Percentiles rank a stretch among this genome's conserved stretches.
Evolutionary conservation across 371 early-diverging fungal genomes (phyloP).

Genomic region (Mucor ambiguus): DNA sequence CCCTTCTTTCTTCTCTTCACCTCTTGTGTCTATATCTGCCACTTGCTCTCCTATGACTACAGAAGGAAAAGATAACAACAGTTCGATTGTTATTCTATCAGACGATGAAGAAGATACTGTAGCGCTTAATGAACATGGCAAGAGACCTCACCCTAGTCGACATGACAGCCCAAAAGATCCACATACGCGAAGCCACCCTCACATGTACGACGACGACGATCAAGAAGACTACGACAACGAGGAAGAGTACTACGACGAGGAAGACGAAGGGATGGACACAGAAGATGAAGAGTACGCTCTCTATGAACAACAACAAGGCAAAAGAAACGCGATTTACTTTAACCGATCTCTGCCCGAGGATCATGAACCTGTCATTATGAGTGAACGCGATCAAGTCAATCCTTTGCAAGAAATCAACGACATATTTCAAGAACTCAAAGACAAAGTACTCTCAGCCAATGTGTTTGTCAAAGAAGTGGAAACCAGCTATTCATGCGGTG

Average conservation of each 20-base stretch:
- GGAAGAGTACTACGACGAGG: neutral
- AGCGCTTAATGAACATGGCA: slow-evolving; percentile 2
- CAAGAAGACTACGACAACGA: neutral
- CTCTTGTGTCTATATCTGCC: neutral
- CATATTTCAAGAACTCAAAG: neutral
- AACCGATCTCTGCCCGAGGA: slow-evolving; percentile 11
- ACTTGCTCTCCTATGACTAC: neutral
- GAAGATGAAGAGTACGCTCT: slow-evolving; percentile 1
- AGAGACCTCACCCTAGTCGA: neutral
- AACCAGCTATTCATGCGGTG: neutral
- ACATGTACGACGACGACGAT: neutral
- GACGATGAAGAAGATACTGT: slow-evolving; percentile 13
- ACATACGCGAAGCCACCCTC: neutral
- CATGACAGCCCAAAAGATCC: neutral
- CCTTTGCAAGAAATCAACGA: neutral
- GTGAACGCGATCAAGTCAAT: slow-evolving; percentile 2
- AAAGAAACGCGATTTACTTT: neutral
- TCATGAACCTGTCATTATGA: slow-evolving; percentile 10
- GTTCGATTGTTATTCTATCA: slow-evolving; percentile 9
- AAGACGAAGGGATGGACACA: neutral
- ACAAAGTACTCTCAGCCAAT: neutral
- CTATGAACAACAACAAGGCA: neutral
- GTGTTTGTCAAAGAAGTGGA: neutral
- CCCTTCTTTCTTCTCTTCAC: neutral
- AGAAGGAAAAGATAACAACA: neutral